Evolutionary conservation across 108 stramenopile genomes (phyloP).

Genomic region (Epithemia pelagica): DNA sequence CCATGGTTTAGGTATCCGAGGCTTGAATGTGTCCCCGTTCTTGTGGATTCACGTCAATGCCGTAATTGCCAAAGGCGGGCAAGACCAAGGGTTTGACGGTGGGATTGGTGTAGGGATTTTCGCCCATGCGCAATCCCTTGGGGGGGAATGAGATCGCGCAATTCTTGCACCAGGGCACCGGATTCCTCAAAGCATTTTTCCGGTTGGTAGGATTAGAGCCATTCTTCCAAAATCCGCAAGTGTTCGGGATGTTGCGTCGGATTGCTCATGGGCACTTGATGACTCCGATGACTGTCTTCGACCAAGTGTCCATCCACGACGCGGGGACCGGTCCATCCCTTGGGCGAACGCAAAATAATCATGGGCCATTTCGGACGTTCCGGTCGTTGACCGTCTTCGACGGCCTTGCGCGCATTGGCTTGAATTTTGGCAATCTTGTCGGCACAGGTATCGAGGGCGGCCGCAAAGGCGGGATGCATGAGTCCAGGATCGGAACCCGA

Average conservation of each 20-base stretch:
- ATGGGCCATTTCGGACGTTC: conserved; percentile 18
- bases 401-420: conserved; percentile 4
- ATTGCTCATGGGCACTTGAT: conserved; percentile 18
- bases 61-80: conserved; percentile 14
- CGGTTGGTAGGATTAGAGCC: conserved; percentile 14
- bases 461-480: conserved; percentile 19
- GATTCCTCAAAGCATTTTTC: conserved; percentile 14
- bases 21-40: conserved; percentile 11
- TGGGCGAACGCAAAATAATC: conserved; percentile 19
- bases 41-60: conserved; percentile 8
- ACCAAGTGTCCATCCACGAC: conserved; percentile 17
- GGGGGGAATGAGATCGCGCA: conserved; percentile 20
- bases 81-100: conserved; percentile 15
- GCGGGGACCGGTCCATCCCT: conserved; percentile 23
- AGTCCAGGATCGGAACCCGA: conserved; percentile 19
- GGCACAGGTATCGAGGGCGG: conserved; percentile 12
- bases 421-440: conserved; percentile 18
- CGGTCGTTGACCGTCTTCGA: background rate
- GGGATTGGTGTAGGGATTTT: conserved; percentile 21
- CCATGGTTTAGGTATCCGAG: conserved; percentile 14
- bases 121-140: conserved; percentile 15
- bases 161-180: conserved; percentile 12
- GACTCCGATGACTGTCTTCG: conserved; percentile 16
- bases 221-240: conserved; percentile 11
- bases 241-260: conserved; percentile 12